Percentiles rank a stretch among this genome's conserved stretches.
Conservation (phyloP, 116 monocot species). For the Thalassia testudinum region DNA sequence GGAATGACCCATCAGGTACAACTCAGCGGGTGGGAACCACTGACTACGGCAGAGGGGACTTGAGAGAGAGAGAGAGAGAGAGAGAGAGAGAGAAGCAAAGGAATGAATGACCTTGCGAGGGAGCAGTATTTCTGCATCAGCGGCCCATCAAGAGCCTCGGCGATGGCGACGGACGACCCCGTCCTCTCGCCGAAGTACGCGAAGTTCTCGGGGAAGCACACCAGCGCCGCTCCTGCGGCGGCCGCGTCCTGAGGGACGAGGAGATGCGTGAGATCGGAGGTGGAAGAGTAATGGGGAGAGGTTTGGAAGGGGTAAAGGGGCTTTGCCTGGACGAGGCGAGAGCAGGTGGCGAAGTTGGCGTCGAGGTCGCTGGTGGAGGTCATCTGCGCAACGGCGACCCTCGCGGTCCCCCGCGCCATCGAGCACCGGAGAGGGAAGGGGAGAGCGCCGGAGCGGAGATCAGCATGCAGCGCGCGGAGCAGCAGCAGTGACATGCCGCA, state of each 20-base stretch:
- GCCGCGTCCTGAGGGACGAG: constrained; percentile 43
- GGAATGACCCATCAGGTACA: too few relatives aligned
- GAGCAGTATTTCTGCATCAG: constrained; percentile 78
- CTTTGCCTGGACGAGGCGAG: constrained; percentile 55
- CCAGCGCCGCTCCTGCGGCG: constrained; percentile 47
- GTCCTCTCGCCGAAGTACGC: constrained; percentile 40
- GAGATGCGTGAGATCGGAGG: background rate
- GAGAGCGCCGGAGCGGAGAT: too few relatives aligned
- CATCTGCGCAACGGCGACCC: constrained; percentile 77
- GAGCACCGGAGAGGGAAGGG: constrained; percentile 4
- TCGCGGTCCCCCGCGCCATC: constrained; percentile 6
- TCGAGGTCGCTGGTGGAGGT: constrained; percentile 68
- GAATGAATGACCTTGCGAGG: constrained; percentile 57
- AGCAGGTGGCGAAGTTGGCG: constrained; percentile 64
- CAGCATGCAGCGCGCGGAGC: too few relatives aligned
- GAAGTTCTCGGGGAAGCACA: constrained; percentile 87
- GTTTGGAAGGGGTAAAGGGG: background rate
- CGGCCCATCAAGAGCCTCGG: constrained; percentile 68
- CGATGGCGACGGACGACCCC: constrained; percentile 64
- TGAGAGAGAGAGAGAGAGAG: too few relatives aligned
- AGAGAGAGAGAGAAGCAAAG: too few relatives aligned
- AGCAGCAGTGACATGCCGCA: too few relatives aligned
- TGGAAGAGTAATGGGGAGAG: background rate
- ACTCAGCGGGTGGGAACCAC: too few relatives aligned
- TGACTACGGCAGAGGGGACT: too few relatives aligned